These are phyloP conservation scores for Aspergillus hiratsukae DNA, from an alignment of 2,329 filamentous ascomycete genomes.

Conservation along the genomic window DNA sequence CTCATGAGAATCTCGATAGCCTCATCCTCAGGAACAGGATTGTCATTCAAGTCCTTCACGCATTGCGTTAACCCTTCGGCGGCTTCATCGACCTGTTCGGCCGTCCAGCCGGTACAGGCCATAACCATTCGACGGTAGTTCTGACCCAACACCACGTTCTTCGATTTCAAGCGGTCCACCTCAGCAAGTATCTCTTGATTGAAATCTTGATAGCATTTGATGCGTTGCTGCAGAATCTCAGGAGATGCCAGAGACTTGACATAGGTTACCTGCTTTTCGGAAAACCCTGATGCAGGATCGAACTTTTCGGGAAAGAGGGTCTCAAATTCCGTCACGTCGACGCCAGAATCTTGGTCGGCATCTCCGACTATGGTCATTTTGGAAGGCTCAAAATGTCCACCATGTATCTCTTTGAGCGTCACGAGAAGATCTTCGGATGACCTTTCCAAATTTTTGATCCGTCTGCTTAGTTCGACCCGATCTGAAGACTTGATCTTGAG, in stretches of 20 bases:
- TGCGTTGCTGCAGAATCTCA: conserved; percentile 60
- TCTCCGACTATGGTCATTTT: conserved; percentile 47
- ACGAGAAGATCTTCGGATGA: conserved; percentile 67
- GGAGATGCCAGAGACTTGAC: conserved; percentile 54
- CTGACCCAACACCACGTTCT: conserved; percentile 76
- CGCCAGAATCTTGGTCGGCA: conserved; percentile 41
- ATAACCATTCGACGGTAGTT: conserved; percentile 87
- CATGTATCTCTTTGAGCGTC: conserved; percentile 46
- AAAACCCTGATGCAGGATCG: conserved; percentile 39
- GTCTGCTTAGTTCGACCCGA: conserved; percentile 61
- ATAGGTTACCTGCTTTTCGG: conserved; percentile 40
- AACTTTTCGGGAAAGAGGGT: conserved; percentile 35
- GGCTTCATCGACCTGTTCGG: conserved; percentile 73
- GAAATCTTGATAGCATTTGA: conserved; percentile 66
- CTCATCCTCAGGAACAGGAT: conserved; percentile 41
- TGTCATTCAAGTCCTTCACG: conserved; percentile 72
- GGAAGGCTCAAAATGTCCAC: conserved; percentile 41
- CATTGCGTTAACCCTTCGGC: conserved; percentile 77
- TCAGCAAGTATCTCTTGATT: conserved; percentile 64
- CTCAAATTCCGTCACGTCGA: conserved; percentile 34
- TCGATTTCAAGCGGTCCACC: conserved; percentile 67
- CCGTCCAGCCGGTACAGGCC: conserved; percentile 75
- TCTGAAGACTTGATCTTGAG: conserved; percentile 63
- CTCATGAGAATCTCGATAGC: conserved; percentile 44
- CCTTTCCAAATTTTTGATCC: conserved; percentile 71